Evolutionary conservation across 1,284 basidiomycete species (phyloP), one percentile per base, ranked within the genome.

Genomic region (Coniferiporia sulphurascens): DNA sequence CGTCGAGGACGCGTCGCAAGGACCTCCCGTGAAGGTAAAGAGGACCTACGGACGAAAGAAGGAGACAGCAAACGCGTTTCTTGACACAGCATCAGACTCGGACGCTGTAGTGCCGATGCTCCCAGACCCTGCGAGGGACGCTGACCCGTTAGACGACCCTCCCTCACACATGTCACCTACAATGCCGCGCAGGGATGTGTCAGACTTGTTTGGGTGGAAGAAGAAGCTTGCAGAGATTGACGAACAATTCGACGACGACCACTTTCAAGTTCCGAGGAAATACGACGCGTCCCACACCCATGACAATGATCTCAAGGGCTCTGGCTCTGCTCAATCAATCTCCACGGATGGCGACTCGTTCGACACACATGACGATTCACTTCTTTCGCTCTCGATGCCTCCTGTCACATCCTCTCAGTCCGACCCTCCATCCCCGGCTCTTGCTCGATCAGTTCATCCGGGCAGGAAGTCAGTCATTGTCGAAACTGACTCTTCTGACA

Each of bases 11-110:
- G 32, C n/a, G 35, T 6, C 54, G n/a, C 46, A 35, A 10, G 52
- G 49, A 34, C 51, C 60, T 49, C 7, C 32, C 35, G 43, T 53
- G 8, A 62, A 48, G 36, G 58, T 56, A 17, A 59, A 59, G 38
- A 52, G 61, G 32, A 62, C 61, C 4, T 62, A 62, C 41, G 61
- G 61, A 34, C 46, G 54, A 49, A 59, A 53, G 58, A 62, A 43
- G 43, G 61, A 62, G 13, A 44, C 48, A 35, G 35, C 53, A 22
- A 53, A 59, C 49, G 48, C 44, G 19, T 13, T 38, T 45, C 19
- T 21, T 5, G 48, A 55, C 21, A 21, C 53, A 8, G 8, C 3
- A 8, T 17, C 48, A 10, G 13, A 12, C 48, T 17, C 48, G 6
- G 13, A 12, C 48, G 7, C 60, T 22, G 46, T 50, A 15, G 27